These are phyloP conservation scores for Fusarium duplospermum DNA, from an alignment of 2,329 filamentous ascomycete genomes.

Conservation along the genomic window DNA sequence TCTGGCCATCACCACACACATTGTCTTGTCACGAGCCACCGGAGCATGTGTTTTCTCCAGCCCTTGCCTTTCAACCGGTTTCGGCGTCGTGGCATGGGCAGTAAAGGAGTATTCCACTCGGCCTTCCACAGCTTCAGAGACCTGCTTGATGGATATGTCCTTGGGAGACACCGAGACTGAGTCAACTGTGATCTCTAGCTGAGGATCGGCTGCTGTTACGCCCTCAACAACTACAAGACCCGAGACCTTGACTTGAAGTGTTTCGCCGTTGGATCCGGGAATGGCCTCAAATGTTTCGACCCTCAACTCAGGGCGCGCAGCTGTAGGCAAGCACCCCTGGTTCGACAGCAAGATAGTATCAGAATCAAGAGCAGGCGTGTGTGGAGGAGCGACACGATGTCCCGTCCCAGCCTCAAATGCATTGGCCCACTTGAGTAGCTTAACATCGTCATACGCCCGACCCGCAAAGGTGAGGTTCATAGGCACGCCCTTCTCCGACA, in stretches of 20 bases:
- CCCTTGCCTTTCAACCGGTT: conserved; percentile 1
- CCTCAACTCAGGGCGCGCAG: neutral
- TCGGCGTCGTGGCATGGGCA: neutral
- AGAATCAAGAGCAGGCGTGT: conserved; percentile 20
- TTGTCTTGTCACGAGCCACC: conserved; percentile 14
- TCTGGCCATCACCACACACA: conserved; percentile 9
- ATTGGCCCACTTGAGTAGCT: conserved; percentile 41
- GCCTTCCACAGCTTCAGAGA: neutral
- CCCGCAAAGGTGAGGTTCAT: conserved; percentile 64
- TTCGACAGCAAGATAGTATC: neutral
- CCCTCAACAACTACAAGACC: neutral
- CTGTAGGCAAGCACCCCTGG: neutral
- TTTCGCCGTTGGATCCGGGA: neutral
- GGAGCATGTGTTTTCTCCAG: conserved; percentile 1
- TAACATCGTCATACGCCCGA: conserved; percentile 58
- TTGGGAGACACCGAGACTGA: neutral
- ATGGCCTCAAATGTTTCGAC: neutral
- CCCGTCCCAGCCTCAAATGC: conserved; percentile 28
- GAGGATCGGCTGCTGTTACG: neutral
- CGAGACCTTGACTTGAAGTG: neutral
- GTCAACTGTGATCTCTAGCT: conserved; percentile 6
- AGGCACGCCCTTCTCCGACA: conserved; percentile 60
- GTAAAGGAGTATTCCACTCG: neutral
- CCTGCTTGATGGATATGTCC: neutral
- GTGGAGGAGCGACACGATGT: conserved; percentile 8